A percentile compares a stretch with the other conserved stretches of the same genome.
These are phyloP conservation scores for Vachellia collinsii DNA, from an alignment of 306 rosid species.

Conservation along the genomic window DNA sequence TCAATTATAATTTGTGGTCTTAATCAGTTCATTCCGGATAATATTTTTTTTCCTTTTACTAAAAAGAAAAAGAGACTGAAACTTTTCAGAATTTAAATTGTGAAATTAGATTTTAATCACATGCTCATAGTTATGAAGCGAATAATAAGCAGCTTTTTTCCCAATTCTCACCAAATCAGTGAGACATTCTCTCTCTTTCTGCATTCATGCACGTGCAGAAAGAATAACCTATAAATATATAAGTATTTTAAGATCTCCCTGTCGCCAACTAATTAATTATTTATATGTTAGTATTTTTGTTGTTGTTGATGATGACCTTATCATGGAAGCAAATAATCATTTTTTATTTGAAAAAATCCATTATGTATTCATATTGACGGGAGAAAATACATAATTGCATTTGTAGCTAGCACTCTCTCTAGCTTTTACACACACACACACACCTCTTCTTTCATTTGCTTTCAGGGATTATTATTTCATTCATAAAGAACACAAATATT, in stretches of 20 bases:
- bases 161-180: constrained; percentile 3
- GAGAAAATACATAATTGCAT: neutral
- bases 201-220: constrained; percentile 6
- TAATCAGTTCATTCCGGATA: neutral
- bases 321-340: neutral
- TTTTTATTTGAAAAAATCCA: neutral
- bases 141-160: constrained; percentile 20
- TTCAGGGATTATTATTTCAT: neutral
- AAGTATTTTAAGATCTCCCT: neutral
- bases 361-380: neutral
- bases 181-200: neutral
- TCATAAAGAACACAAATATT: neutral
- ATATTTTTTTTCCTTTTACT: neutral
- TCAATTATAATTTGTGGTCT: neutral
- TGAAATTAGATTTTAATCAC: constrained; percentile 15
- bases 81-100: neutral
- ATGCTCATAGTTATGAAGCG: neutral
- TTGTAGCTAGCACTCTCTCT: neutral
- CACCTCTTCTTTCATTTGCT: neutral
- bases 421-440: neutral
- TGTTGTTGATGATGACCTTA: neutral
- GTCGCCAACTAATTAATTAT: neutral
- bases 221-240: neutral
- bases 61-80: neutral
- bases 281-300: neutral